These are phyloP conservation scores for Arthrobotrys iridis DNA, from an alignment of 2,329 filamentous ascomycete genomes.

Conservation along the genomic window DNA sequence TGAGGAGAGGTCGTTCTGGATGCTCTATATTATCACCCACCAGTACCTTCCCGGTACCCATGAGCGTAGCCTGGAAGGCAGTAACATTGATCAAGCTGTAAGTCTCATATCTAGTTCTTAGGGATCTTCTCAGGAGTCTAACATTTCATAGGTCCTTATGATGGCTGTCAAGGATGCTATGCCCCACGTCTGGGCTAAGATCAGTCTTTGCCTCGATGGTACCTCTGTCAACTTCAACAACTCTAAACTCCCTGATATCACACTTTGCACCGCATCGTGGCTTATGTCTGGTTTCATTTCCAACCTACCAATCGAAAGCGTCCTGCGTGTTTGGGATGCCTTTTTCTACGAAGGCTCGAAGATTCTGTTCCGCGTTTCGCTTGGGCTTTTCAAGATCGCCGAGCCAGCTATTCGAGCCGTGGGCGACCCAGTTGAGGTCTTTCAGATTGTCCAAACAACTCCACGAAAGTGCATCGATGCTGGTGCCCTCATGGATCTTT, in stretches of 20 bases:
- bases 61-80: constrained; percentile 86
- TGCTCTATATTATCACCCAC: constrained; percentile 90
- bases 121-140: background rate
- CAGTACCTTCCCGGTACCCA: constrained; percentile 91
- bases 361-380: constrained; percentile 88
- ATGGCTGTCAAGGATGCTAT: constrained; percentile 81
- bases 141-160: constrained; percentile 73
- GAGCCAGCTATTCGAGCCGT: constrained; percentile 82
- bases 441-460: constrained; percentile 89
- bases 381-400: constrained; percentile 89
- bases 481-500: constrained; percentile 82
- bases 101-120: constrained; percentile 2
- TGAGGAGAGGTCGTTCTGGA: constrained; percentile 91
- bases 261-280: constrained; percentile 92
- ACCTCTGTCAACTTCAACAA: constrained; percentile 60
- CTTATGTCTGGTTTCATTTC: constrained; percentile 98
- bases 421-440: constrained; percentile 91
- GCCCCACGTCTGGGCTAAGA: constrained; percentile 85
- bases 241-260: constrained; percentile 79
- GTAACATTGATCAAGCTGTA: constrained; percentile 88
- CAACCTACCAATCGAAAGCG: constrained; percentile 88
- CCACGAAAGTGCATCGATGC: constrained; percentile 83
- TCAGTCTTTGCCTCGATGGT: constrained; percentile 78
- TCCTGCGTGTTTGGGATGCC: constrained; percentile 91
- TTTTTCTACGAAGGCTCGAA: constrained; percentile 97